Percentiles rank a stretch among this genome's conserved stretches.
Conservation (phyloP, 2,329 filamentous ascomycete species). For the Aspergillus sclerotialis region DNA sequence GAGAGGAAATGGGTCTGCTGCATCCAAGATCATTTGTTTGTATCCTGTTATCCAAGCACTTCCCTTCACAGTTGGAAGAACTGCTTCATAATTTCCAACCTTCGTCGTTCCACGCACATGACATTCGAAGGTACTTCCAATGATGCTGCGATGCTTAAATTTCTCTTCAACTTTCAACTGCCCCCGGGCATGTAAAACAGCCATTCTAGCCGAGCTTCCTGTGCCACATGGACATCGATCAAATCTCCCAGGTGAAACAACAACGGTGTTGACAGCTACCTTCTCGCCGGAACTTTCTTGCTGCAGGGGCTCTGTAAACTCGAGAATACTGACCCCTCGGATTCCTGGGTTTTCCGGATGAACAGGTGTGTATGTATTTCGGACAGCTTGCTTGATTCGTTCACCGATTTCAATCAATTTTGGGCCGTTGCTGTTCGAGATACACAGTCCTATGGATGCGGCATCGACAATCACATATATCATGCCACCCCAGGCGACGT, state of each 20-base stretch:
- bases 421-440: conserved; percentile 25
- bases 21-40: conserved; percentile 36
- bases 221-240: conserved; percentile 43
- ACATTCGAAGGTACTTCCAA: conserved; percentile 35
- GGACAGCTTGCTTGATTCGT: conserved; percentile 35
- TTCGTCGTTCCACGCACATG: conserved; percentile 30
- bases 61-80: conserved; percentile 36
- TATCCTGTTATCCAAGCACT: conserved; percentile 40
- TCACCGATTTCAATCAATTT: conserved; percentile 38
- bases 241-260: conserved; percentile 39
- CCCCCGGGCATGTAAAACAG: conserved; percentile 37
- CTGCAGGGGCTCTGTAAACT: conserved; percentile 29
- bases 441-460: conserved; percentile 24
- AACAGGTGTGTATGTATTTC: conserved; percentile 24
- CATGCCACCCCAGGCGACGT: conserved; percentile 44
- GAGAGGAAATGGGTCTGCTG: conserved; percentile 37
- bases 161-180: conserved; percentile 27
- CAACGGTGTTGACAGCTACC: conserved; percentile 32
- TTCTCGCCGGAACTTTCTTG: conserved; percentile 10
- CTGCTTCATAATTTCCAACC: conserved; percentile 32
- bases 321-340: conserved; percentile 31
- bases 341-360: conserved; percentile 40
- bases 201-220: conserved; percentile 38
- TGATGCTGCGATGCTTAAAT: conserved; percentile 35
- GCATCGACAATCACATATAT: conserved; percentile 39